phyloP scores from a whole-genome alignment of 305 asterid genomes.

The Salvia sclarea region DNA sequence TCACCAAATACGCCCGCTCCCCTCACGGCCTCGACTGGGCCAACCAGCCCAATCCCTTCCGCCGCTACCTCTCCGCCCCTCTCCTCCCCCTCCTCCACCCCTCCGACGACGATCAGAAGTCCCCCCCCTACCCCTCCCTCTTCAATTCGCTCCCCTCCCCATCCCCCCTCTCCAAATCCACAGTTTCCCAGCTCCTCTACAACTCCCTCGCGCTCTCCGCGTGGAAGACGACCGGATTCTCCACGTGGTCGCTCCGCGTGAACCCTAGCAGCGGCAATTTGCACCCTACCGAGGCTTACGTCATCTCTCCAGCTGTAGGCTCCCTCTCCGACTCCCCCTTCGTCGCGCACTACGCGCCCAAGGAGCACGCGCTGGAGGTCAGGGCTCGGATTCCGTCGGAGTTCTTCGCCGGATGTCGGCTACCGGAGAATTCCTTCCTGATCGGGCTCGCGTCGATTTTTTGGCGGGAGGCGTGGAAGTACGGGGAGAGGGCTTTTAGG shows the following conservation, averaged over 20 bases:
- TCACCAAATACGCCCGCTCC: conserved; percentile 75
- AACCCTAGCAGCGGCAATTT: conserved; percentile 97
- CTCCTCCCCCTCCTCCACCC: conserved; percentile 61
- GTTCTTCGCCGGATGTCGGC: conserved; percentile 41
- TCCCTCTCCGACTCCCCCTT: conserved; percentile 52
- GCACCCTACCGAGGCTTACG: conserved; percentile 87
- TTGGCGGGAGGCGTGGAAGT: conserved; percentile 98
- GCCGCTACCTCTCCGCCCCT: conserved; percentile 73
- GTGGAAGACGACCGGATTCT: conserved; percentile 76
- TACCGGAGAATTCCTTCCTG: conserved; percentile 60
- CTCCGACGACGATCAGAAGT: conserved; percentile 3
- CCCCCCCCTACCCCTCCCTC: conserved; percentile 54
- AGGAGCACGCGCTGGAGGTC: conserved; percentile 79
- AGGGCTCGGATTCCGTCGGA: conserved; percentile 60
- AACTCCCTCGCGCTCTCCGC: conserved; percentile 83
- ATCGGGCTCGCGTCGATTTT: conserved; percentile 79
- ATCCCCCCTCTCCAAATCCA: conserved; percentile 50
- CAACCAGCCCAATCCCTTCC: conserved; percentile 95
- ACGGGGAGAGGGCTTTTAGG: conserved; percentile 98
- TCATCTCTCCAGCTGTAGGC: conserved; percentile 62
- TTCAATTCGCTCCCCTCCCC: conserved; percentile 56
- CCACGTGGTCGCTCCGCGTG: conserved; percentile 96
- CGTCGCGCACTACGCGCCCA: conserved; percentile 87
- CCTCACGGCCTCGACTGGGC: conserved; percentile 96
- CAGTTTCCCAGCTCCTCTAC: conserved; percentile 65